Conservation (phyloP, 2,329 filamentous ascomycete genomes). For the Alternaria infectoria region DNA sequence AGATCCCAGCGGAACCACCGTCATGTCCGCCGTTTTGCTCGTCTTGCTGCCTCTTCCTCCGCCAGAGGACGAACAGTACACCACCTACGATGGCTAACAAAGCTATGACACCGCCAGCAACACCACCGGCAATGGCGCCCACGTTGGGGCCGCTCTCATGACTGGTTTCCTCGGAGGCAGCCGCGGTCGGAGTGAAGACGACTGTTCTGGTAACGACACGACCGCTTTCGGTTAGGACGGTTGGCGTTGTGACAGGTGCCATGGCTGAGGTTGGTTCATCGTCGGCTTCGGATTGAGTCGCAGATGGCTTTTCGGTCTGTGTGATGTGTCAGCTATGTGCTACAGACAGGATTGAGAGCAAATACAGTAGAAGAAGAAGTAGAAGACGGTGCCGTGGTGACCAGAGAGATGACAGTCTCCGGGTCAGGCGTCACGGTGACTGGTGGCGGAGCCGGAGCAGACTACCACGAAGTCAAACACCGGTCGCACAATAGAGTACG, state of each 20-base stretch:
- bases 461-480: slow-evolving; percentile 46
- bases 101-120: slow-evolving; percentile 50
- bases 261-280: slow-evolving; percentile 10
- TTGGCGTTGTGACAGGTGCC: slow-evolving; percentile 33
- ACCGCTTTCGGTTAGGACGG: slow-evolving; percentile 53
- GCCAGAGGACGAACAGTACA: slow-evolving; percentile 50
- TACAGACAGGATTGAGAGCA: slow-evolving; percentile 12
- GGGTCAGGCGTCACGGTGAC: slow-evolving; percentile 28
- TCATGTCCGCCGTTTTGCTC: slow-evolving; percentile 20
- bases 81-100: slow-evolving; percentile 46
- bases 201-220: slow-evolving; percentile 53
- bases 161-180: slow-evolving; percentile 16
- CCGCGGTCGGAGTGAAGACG: slow-evolving; percentile 42
- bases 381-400: slow-evolving; percentile 27
- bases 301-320: slow-evolving; percentile 21
- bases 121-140: slow-evolving; percentile 56
- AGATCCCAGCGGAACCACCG: slow-evolving; percentile 31
- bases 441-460: slow-evolving; percentile 40
- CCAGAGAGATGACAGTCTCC: slow-evolving; percentile 36
- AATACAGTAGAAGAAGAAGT: slow-evolving; percentile 26
- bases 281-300: slow-evolving; percentile 19
- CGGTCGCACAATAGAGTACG: slow-evolving; percentile 7
- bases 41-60: slow-evolving; percentile 35
- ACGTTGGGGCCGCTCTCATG: slow-evolving; percentile 33
- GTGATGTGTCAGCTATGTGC: slow-evolving; percentile 12